A percentile compares a stretch with the other conserved stretches of the same genome.
Conservation (phyloP, 2,329 filamentous ascomycete genomes). For the Sphaceloma murrayae region DNA sequence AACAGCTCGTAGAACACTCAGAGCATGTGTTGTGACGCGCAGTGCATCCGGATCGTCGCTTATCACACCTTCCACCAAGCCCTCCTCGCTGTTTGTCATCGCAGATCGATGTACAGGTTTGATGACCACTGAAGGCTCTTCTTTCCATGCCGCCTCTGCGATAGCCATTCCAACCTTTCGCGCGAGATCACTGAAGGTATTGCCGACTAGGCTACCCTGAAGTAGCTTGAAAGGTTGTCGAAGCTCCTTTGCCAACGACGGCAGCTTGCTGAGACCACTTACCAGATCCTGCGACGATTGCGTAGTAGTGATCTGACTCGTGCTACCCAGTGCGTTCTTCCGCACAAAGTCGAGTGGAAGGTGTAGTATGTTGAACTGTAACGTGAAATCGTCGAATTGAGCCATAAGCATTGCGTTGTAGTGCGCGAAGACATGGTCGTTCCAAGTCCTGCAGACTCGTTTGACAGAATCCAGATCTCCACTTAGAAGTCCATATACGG, state of each 20-base stretch:
- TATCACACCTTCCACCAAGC: conserved; percentile 25
- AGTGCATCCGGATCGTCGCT: conserved; percentile 36
- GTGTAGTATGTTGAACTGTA: conserved; percentile 28
- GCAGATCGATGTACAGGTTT: conserved; percentile 17
- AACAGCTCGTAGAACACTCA: conserved; percentile 54
- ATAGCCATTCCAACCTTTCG: conserved; percentile 37
- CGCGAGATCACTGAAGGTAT: conserved; percentile 41
- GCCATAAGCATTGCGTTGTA: conserved; percentile 77
- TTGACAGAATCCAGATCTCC: conserved; percentile 73
- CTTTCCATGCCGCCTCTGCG: conserved; percentile 27
- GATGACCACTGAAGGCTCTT: conserved; percentile 18
- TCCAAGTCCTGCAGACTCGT: conserved; percentile 67
- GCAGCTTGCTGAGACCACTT: conserved; percentile 47
- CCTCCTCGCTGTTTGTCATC: neutral
- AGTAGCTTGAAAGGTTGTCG: conserved; percentile 61
- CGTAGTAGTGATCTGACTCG: conserved; percentile 16
- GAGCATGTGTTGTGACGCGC: conserved; percentile 43
- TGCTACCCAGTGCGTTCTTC: neutral
- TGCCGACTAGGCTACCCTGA: conserved; percentile 64
- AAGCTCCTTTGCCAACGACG: conserved; percentile 49
- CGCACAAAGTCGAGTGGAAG: neutral
- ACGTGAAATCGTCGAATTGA: conserved; percentile 66
- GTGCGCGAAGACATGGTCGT: conserved; percentile 77
- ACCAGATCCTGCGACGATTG: conserved; percentile 43
- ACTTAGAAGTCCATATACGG: conserved; percentile 82